These are phyloP conservation scores for Coleophoma eucalyptorum DNA, from an alignment of 2,329 filamentous ascomycete species.

Conservation along the genomic window DNA sequence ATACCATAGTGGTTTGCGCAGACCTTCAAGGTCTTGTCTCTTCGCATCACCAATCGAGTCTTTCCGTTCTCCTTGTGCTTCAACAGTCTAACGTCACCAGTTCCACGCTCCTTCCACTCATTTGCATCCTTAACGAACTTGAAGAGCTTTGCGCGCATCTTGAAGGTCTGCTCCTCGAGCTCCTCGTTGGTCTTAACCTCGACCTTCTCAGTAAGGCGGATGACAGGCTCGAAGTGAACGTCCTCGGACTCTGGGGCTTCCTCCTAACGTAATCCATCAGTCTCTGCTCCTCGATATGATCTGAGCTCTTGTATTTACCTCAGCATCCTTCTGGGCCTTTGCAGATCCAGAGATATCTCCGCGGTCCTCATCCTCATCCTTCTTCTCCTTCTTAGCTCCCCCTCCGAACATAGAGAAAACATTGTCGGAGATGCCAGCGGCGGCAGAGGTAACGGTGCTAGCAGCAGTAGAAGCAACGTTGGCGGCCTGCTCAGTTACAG, in stretches of 20 bases:
- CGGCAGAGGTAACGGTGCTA: constrained; percentile 34
- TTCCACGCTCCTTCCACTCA: constrained; percentile 99
- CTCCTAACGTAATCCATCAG: constrained; percentile 41
- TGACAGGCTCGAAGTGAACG: constrained; percentile 95
- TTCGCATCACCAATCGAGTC: constrained; percentile 95
- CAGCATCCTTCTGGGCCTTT: constrained; percentile 66
- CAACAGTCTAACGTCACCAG: constrained; percentile 90
- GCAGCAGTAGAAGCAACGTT: constrained; percentile 33
- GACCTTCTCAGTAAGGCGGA: constrained; percentile 93
- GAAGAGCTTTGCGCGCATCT: constrained; percentile 99
- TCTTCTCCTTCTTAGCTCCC: constrained; percentile 95
- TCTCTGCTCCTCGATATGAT: background rate
- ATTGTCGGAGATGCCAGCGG: constrained; percentile 44
- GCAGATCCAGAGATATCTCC: constrained; percentile 87
- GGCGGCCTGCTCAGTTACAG: constrained; percentile 27
- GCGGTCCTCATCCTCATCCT: constrained; percentile 73
- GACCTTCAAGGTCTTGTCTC: constrained; percentile 99
- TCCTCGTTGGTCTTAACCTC: constrained; percentile 98
- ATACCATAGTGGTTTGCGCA: constrained; percentile 99
- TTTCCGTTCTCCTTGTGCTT: constrained; percentile 99
- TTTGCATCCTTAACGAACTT: constrained; percentile 88
- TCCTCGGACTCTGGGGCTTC: constrained; percentile 84
- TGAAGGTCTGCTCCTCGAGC: constrained; percentile 94
- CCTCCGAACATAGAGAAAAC: constrained; percentile 99
- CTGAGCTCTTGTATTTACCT: constrained; percentile 17